These are phyloP conservation scores for Brasenia schreberi DNA, from an alignment of 164 flowering plant genomes.

Conservation along the genomic window DNA sequence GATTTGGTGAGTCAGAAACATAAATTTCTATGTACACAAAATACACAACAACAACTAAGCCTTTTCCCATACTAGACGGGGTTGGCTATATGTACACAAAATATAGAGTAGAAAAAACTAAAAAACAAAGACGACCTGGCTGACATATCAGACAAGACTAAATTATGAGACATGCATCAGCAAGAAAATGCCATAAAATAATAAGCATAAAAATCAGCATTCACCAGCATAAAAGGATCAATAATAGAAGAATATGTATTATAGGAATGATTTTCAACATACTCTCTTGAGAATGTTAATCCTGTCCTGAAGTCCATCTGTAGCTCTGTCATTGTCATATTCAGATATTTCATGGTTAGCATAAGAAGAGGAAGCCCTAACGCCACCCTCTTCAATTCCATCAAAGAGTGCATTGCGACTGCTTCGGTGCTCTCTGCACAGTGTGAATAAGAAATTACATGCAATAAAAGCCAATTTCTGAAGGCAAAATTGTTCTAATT, in stretches of 20 bases:
- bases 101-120: too few species aligned
- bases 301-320: constrained; percentile 68
- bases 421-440: constrained; percentile 45
- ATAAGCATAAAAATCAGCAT: background rate
- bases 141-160: background rate
- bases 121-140: too few species aligned
- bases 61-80: too few species aligned
- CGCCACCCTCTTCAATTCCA: constrained; percentile 95
- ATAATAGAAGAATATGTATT: too few species aligned
- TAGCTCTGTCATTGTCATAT: constrained; percentile 61
- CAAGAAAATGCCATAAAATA: background rate
- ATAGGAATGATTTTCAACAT: constrained; percentile 9
- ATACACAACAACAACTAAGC: too few species aligned
- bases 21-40: too few species aligned
- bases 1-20: too few species aligned
- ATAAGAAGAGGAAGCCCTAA: constrained; percentile 70
- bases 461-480: too few species aligned
- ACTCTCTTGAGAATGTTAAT: constrained; percentile 69
- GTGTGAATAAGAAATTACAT: too few species aligned
- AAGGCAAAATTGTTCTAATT: too few species aligned
- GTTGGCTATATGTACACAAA: too few species aligned
- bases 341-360: constrained; percentile 56
- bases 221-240: too few species aligned
- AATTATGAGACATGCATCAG: background rate
- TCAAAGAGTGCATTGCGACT: constrained; percentile 65